phyloP scores from a whole-genome alignment of 1,139 yeast genomes.

The Suzukiozyma palmioleophila region DNA sequence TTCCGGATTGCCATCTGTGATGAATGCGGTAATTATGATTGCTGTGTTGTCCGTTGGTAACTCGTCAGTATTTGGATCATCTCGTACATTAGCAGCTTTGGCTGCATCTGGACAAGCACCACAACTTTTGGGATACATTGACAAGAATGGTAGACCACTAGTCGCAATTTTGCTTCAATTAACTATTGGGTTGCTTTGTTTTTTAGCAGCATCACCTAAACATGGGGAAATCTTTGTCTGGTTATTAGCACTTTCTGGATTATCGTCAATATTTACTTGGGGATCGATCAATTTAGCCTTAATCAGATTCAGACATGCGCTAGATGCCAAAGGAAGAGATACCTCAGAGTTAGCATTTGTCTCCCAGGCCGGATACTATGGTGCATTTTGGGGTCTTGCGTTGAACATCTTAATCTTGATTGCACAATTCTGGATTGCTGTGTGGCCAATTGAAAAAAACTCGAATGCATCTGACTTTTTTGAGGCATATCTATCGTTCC shows the following conservation, averaged over 20 bases:
- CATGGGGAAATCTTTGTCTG: slow-evolving; percentile 73
- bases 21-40: slow-evolving; percentile 45
- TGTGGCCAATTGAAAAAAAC: slow-evolving; percentile 56
- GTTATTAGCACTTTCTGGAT: slow-evolving; percentile 80
- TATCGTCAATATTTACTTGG: slow-evolving; percentile 84
- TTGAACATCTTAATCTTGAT: slow-evolving; percentile 62
- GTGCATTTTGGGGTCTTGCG: slow-evolving; percentile 61
- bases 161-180: slow-evolving; percentile 58
- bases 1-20: slow-evolving; percentile 41
- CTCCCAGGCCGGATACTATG: slow-evolving; percentile 65
- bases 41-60: slow-evolving; percentile 47
- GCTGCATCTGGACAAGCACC: slow-evolving; percentile 85
- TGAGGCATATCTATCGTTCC: slow-evolving; percentile 57
- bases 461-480: slow-evolving; percentile 61
- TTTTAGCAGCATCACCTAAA: slow-evolving; percentile 63
- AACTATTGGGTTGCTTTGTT: slow-evolving; percentile 63
- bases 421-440: slow-evolving; percentile 79
- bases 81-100: slow-evolving; percentile 77
- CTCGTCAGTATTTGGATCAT: slow-evolving; percentile 66
- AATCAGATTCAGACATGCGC: slow-evolving; percentile 74
- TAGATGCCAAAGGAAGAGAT: slow-evolving; percentile 59
- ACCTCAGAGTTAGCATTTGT: slow-evolving; percentile 66
- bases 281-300: slow-evolving; percentile 72
- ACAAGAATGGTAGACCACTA: slow-evolving; percentile 70
- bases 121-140: slow-evolving; percentile 64